Percentiles rank a stretch among this genome's conserved stretches.
phyloP scores from a whole-genome alignment of 1,139 yeast species.

The Candida anutae region DNA sequence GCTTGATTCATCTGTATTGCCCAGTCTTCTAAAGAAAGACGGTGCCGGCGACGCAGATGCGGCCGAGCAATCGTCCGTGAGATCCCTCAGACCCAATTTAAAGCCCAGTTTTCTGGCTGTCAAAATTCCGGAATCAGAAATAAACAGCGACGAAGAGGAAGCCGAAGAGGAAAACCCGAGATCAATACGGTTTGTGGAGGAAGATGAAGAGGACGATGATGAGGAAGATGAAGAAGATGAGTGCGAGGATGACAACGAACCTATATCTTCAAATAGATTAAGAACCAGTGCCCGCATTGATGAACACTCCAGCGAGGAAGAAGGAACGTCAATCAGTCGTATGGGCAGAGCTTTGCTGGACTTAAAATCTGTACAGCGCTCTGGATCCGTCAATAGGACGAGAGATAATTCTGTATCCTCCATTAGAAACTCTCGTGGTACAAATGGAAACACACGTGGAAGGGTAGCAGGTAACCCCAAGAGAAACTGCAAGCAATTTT shows the following conservation, averaged over 20 bases:
- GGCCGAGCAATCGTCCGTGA: too few relatives aligned
- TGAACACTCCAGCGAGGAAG: conserved; percentile 1
- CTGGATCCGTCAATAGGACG: neutral
- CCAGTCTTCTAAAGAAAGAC: too few relatives aligned
- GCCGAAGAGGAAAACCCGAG: conserved; percentile 10
- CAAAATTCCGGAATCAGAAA: conserved; percentile 66
- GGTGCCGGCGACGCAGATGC: too few relatives aligned
- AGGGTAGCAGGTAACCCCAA: neutral
- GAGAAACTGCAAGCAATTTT: neutral
- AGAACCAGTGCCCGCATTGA: conserved; percentile 1
- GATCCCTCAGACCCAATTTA: conserved; percentile 22
- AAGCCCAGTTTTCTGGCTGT: conserved; percentile 74
- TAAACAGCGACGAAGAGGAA: conserved; percentile 62
- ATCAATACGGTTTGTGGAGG: conserved; percentile 24
- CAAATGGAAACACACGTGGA: neutral
- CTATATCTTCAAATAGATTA: conserved; percentile 1
- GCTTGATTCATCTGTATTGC: too few relatives aligned
- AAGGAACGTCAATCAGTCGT: too few relatives aligned
- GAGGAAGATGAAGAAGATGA: conserved; percentile 8
- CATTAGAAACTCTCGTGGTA: neutral
- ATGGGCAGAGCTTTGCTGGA: too few relatives aligned
- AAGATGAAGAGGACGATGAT: conserved; percentile 8
- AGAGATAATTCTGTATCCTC: neutral
- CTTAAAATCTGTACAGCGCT: too few relatives aligned
- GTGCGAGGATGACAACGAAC: conserved; percentile 10